Conservation (phyloP, 306 rosid genomes). For the Castanospermum australe region DNA sequence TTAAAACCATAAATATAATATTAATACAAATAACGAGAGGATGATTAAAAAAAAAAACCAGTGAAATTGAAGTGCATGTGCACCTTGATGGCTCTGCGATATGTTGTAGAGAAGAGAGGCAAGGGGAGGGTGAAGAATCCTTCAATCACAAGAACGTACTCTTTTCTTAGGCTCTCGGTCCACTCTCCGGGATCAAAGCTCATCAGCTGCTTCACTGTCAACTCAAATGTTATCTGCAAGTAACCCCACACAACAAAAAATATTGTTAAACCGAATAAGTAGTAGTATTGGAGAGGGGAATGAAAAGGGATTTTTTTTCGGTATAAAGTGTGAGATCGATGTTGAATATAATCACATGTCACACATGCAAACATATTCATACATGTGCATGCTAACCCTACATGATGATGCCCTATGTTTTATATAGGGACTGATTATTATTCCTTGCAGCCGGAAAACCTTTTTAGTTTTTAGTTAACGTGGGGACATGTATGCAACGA, state of each 20-base stretch:
- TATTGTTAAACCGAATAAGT: neutral
- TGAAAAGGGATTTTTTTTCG: neutral
- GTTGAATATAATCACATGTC: no score
- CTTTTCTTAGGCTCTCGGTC: slow-evolving; percentile 79
- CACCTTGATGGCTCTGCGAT: slow-evolving; percentile 84
- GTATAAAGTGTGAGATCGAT: neutral
- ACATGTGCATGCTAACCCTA: slow-evolving; percentile 34
- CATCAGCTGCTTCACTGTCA: slow-evolving; percentile 95
- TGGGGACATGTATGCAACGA: no score
- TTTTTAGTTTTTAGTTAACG: slow-evolving; percentile 25
- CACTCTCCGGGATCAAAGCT: slow-evolving; percentile 94
- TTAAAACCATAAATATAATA: no score
- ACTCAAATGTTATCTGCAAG: slow-evolving; percentile 88
- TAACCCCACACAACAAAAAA: neutral
- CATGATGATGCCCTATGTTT: slow-evolving; percentile 31
- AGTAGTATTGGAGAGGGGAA: neutral
- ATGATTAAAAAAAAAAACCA: no score
- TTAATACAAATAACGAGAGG: no score
- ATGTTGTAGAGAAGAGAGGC: slow-evolving; percentile 79
- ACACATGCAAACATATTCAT: neutral
- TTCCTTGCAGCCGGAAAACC: no score
- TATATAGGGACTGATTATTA: slow-evolving; percentile 36
- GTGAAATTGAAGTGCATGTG: neutral
- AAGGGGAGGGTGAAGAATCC: slow-evolving; percentile 88
- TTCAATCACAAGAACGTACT: slow-evolving; percentile 85